These are phyloP conservation scores for Pulveroboletus sp. DNA, from an alignment of 768 basidiomycete genomes.

Conservation along the genomic window DNA sequence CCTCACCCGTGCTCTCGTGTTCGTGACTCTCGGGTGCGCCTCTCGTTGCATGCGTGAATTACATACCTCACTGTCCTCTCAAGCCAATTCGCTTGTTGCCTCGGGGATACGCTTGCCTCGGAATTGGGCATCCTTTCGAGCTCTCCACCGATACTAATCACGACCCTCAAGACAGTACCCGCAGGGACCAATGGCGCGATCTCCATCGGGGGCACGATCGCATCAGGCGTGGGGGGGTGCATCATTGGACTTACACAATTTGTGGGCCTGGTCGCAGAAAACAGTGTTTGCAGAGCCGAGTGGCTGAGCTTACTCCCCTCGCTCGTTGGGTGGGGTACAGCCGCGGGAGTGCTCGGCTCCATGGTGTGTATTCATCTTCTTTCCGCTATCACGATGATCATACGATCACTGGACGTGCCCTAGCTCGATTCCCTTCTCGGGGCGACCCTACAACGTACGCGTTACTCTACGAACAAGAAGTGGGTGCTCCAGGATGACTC, in stretches of 20 bases:
- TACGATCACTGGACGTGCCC: neutral
- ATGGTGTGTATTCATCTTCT: conserved; percentile 43
- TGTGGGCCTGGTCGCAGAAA: conserved; percentile 56
- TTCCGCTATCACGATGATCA: neutral
- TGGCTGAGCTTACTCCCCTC: conserved; percentile 37
- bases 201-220: conserved; percentile 67
- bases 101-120: conserved; percentile 90
- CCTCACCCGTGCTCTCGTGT: conserved; percentile 58
- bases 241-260: conserved; percentile 65
- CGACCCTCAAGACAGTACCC: conserved; percentile 69
- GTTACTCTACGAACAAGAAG: conserved; percentile 59
- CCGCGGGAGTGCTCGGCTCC: conserved; percentile 75
- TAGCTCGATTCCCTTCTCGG: conserved; percentile 86
- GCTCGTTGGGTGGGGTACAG: conserved; percentile 54
- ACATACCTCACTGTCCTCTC: neutral
- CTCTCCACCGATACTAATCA: conserved; percentile 68
- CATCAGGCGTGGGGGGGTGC: conserved; percentile 68
- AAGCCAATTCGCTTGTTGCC: conserved; percentile 84
- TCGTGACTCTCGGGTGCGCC: conserved; percentile 61
- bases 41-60: neutral
- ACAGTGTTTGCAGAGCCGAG: conserved; percentile 42
- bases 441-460: conserved; percentile 78
- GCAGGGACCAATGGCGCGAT: conserved; percentile 91
- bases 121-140: conserved; percentile 85
- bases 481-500: conserved; percentile 59